Conservation (phyloP, 208 protist species). For the Trypanosomatidae sp. region DNA sequence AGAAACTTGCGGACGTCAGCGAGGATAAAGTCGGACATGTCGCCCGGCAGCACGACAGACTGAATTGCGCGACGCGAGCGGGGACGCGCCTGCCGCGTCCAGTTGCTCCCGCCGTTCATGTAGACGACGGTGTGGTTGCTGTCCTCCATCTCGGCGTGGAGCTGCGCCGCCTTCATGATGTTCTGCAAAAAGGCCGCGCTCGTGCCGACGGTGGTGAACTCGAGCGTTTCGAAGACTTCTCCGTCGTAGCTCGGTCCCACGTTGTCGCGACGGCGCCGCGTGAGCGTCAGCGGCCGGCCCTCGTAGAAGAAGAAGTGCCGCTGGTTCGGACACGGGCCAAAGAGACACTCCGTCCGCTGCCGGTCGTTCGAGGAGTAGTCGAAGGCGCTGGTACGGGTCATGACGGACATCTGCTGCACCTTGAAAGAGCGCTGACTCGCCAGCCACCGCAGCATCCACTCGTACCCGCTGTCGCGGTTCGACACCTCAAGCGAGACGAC, state of each 20-base stretch:
- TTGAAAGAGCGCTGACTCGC: conserved; percentile 55
- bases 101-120: conserved; percentile 69
- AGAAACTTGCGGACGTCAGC: conserved; percentile 88
- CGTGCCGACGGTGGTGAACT: conserved; percentile 74
- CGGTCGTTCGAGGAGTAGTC: conserved; percentile 62
- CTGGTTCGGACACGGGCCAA: conserved; percentile 72
- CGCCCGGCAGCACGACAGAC: conserved; percentile 88
- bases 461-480: conserved; percentile 71
- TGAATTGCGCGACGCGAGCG: conserved; percentile 78
- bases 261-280: conserved; percentile 60
- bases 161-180: conserved; percentile 73
- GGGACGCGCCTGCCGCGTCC: conserved; percentile 67
- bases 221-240: conserved; percentile 79
- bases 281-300: conserved; percentile 64
- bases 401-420: conserved; percentile 80
- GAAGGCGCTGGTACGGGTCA: conserved; percentile 54
- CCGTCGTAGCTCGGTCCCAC: conserved; percentile 57
- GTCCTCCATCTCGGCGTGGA: conserved; percentile 53
- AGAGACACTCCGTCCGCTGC: conserved; percentile 54
- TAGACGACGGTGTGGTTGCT: conserved; percentile 89
- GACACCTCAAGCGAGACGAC: conserved; percentile 88
- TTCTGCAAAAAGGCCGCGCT: conserved; percentile 48
- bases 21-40: conserved; percentile 59
- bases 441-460: conserved; percentile 91
- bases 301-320: conserved; percentile 87